Percentiles rank a stretch among this genome's conserved stretches.
These are phyloP conservation scores for Colletotrichum limetticola DNA, from an alignment of 2,329 filamentous ascomycete species.

Conservation along the genomic window DNA sequence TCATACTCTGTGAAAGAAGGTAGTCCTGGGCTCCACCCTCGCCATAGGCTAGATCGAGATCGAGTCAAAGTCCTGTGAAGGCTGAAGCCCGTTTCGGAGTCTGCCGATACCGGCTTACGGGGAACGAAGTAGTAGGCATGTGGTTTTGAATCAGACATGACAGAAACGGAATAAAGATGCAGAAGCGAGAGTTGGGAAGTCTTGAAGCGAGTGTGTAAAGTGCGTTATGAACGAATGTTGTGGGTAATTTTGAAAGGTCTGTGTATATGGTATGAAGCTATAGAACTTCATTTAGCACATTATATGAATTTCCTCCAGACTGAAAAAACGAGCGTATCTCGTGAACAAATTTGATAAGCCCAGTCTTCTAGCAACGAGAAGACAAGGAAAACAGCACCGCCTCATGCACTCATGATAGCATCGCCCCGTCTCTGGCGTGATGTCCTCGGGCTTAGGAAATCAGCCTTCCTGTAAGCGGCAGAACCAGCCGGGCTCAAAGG, in stretches of 20 bases:
- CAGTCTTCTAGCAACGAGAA: background rate
- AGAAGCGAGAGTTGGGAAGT: background rate
- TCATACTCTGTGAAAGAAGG: slow-evolving; percentile 41
- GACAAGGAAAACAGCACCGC: background rate
- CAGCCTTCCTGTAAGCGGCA: background rate
- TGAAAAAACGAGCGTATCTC: background rate
- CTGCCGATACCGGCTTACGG: slow-evolving; percentile 23
- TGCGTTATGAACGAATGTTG: background rate
- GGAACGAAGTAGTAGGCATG: slow-evolving; percentile 21
- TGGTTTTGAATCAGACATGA: slow-evolving; percentile 17
- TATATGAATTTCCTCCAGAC: background rate
- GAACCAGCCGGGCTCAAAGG: background rate
- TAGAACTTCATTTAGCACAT: background rate
- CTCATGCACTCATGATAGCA: slow-evolving; percentile 16
- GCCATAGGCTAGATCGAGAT: slow-evolving; percentile 43
- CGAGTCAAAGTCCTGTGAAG: slow-evolving; percentile 20
- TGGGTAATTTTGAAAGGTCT: too few species aligned
- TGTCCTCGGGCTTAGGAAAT: slow-evolving; percentile 2
- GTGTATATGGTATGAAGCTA: background rate
- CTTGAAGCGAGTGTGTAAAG: slow-evolving; percentile 14
- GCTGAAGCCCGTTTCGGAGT: slow-evolving; percentile 1
- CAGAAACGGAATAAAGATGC: slow-evolving; percentile 1
- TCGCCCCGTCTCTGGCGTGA: slow-evolving; percentile 2
- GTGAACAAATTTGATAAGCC: background rate
- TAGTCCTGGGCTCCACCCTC: slow-evolving; percentile 41